Percentiles rank a stretch among this genome's conserved stretches.
Conservation (phyloP, 352 stramenopile genomes). For the Nothophytophthora sp. region DNA sequence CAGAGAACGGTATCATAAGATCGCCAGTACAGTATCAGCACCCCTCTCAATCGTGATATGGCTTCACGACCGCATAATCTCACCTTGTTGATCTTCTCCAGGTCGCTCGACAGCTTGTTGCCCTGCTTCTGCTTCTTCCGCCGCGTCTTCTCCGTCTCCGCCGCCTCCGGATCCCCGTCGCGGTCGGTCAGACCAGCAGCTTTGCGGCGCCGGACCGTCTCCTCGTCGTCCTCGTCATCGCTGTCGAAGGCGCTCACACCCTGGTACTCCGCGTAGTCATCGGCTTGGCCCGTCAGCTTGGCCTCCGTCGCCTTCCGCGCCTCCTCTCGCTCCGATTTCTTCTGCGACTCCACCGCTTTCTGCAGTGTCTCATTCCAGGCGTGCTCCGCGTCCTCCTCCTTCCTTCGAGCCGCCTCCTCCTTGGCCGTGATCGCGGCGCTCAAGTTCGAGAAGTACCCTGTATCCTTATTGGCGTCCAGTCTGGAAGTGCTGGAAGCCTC, state of each 20-base stretch:
- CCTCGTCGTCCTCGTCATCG: slow-evolving; percentile 62
- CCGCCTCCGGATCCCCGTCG: slow-evolving; percentile 21
- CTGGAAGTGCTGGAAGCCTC: slow-evolving; percentile 4
- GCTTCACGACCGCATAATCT: slow-evolving; percentile 2
- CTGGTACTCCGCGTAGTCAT: slow-evolving; percentile 71
- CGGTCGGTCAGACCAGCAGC: slow-evolving; percentile 23
- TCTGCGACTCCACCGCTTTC: slow-evolving; percentile 55
- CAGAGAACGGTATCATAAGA: slow-evolving; percentile 1
- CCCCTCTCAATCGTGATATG: background rate
- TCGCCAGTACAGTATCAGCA: background rate
- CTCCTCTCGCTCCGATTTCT: slow-evolving; percentile 39
- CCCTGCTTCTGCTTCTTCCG: slow-evolving; percentile 69
- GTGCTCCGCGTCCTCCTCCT: slow-evolving; percentile 42
- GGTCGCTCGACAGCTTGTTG: slow-evolving; percentile 67
- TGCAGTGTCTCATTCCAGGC: slow-evolving; percentile 63
- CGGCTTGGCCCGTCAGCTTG: slow-evolving; percentile 33
- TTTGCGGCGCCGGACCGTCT: slow-evolving; percentile 31
- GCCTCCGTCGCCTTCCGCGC: slow-evolving; percentile 36
- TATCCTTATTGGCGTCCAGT: slow-evolving; percentile 18
- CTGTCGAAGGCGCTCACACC: slow-evolving; percentile 44
- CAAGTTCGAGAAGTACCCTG: slow-evolving; percentile 68
- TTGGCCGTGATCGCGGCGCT: slow-evolving; percentile 68
- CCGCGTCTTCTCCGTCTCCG: slow-evolving; percentile 28
- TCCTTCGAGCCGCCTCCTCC: slow-evolving; percentile 38
- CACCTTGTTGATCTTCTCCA: slow-evolving; percentile 81